Base-by-base conservation (phyloP, 768 basidiomycete genomes). In the Termitomyces sp. region DNA sequence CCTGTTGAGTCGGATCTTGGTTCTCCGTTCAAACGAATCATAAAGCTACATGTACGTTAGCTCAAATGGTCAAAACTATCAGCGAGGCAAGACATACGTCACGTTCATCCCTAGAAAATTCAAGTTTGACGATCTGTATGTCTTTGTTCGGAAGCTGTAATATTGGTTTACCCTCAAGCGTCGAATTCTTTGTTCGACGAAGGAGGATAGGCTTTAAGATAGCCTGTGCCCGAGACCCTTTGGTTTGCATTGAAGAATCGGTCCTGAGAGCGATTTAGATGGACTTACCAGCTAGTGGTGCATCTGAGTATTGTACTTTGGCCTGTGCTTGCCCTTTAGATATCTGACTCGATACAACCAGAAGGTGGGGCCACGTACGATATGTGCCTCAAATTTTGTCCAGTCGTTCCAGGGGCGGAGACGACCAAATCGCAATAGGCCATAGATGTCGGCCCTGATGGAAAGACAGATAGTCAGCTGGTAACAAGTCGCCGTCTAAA, bases 351-450 rank as follows among this genome's bases (percentile, higher is more conserved):
- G 14, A 12, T 23, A 55, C 14, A 23, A 20, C 2, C 7, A 14
- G 1, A 52, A 33, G 41, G 48, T 23, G 50, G 9, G 8, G 12
- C n/a, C 5, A 70, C 77, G 55, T 62, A 84, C 86, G 20, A 88
- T 74, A 63, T 82, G 75, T 3, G 70, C 71, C 57, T 87, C 81
- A 72, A 91, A 94, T 46, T 78, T 72, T 10, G 75, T 68, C 88
- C 89, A 93, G 59, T 89, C 86, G 62, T 87, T 87, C 79, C 80
- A 92, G 0, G 88, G 87, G 6, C 82, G 72, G 67, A 87, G 87
- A 20, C 77, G 80, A 3, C 86, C 86, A 66, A 88, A 90, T 3
- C 88, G 82, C 36, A 91, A 72, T 30, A 88, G 77, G 7, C 87
- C 85, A 66, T 89, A 89, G 26, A 89, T 79, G 68, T 89, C 88